phyloP scores from a whole-genome alignment of 2,329 filamentous ascomycete species.

The Stemphylium vesicarium region DNA sequence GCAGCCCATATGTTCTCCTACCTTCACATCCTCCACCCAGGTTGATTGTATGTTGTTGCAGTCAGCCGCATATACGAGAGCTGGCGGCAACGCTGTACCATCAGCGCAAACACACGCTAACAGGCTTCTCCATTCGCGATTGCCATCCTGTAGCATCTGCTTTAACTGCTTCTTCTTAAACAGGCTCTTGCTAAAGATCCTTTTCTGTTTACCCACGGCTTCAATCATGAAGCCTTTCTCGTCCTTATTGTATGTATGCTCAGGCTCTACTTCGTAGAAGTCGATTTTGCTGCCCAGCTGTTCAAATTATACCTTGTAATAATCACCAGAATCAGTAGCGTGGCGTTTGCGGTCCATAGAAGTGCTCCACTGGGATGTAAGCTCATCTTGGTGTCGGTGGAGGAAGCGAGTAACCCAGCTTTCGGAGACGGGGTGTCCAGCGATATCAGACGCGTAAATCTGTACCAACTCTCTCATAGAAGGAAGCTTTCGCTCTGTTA shows the following conservation, averaged over 20 bases:
- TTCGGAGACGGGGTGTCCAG: neutral
- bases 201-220: constrained; percentile 8
- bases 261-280: constrained; percentile 11
- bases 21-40: neutral
- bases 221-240: constrained; percentile 14
- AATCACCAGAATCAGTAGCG: constrained; percentile 8
- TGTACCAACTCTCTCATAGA: neutral
- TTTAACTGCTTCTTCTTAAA: constrained; percentile 1
- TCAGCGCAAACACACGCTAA: constrained; percentile 20
- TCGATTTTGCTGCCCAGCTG: constrained; percentile 13
- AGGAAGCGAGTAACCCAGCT: constrained; percentile 17
- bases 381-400: constrained; percentile 4
- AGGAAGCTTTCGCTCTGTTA: neutral
- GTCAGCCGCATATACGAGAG: constrained; percentile 15
- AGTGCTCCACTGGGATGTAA: constrained; percentile 8
- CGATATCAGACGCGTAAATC: constrained; percentile 1
- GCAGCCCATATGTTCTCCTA: constrained; percentile 1
- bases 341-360: constrained; percentile 11
- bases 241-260: constrained; percentile 20
- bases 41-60: constrained; percentile 7
- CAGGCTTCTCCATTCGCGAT: constrained; percentile 12
- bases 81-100: constrained; percentile 12
- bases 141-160: constrained; percentile 10
- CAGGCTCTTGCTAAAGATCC: constrained; percentile 11
- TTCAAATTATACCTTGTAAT: constrained; percentile 17